phyloP scores from a whole-genome alignment of 164 flowering plant genomes.

The Tinospora cordifolia region DNA sequence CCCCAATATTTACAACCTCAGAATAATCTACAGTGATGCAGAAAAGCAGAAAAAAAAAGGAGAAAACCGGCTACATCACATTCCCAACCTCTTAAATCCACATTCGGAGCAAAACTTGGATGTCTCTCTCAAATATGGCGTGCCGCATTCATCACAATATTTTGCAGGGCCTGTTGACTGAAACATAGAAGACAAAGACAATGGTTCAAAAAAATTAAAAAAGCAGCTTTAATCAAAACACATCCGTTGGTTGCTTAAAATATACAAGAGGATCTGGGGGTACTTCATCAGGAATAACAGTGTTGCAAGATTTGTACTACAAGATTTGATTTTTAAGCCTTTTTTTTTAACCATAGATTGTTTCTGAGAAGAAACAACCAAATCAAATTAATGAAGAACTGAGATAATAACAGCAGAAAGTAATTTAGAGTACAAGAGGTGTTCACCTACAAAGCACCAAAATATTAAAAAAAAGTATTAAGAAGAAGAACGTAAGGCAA shows the following conservation, averaged over 20 bases:
- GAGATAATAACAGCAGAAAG: too few relatives aligned
- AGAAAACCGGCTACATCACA: conserved; percentile 21
- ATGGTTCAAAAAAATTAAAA: not conserved
- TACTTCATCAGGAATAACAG: too few relatives aligned
- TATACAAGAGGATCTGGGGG: too few relatives aligned
- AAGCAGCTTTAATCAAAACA: not conserved
- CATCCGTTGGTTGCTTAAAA: not conserved
- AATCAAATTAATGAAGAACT: too few relatives aligned
- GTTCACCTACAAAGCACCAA: too few relatives aligned
- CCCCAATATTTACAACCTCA: not conserved
- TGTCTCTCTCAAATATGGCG: conserved; percentile 73
- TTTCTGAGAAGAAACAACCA: too few relatives aligned
- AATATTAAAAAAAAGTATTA: too few relatives aligned
- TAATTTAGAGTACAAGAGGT: too few relatives aligned
- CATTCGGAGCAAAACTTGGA: conserved; percentile 96
- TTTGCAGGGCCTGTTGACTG: conserved; percentile 79
- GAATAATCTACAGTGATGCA: not conserved
- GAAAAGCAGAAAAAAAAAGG: not conserved
- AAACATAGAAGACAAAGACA: conserved; percentile 7
- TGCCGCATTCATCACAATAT: conserved; percentile 93
- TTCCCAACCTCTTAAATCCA: conserved; percentile 81
- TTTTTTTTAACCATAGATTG: too few relatives aligned
- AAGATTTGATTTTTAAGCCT: too few relatives aligned
- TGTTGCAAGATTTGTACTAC: too few relatives aligned
- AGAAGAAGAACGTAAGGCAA: too few relatives aligned